phyloP scores from a whole-genome alignment of 345 rosid species.

The Jatropha curcas region DNA sequence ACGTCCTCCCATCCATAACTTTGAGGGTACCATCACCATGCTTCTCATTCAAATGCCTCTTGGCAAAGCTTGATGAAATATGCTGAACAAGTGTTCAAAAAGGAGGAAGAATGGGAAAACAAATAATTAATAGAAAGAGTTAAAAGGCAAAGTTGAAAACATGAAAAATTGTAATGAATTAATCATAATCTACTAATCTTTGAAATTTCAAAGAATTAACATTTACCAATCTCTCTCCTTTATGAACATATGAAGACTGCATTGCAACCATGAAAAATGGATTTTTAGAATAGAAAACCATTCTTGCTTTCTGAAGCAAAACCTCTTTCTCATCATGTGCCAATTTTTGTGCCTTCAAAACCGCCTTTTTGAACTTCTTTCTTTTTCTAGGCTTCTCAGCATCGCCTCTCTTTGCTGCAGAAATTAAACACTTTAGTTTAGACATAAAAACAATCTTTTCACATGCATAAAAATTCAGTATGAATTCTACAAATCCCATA shows the following conservation, averaged over 20 bases:
- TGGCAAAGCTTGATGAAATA: constrained; percentile 24
- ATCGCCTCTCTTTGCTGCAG: no score
- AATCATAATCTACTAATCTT: no score
- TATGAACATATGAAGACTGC: constrained; percentile 13
- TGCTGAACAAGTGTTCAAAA: no score
- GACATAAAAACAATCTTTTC: no score
- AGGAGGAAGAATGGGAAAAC: no score
- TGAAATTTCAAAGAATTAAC: neutral
- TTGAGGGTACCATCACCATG: neutral
- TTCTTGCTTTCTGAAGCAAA: neutral
- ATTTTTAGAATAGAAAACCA: constrained; percentile 4
- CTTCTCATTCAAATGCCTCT: neutral
- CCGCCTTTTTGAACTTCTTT: no score
- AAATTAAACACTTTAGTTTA: no score
- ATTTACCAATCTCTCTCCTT: neutral
- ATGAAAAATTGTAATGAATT: neutral
- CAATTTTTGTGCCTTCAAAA: no score
- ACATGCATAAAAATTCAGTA: no score
- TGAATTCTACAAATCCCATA: no score
- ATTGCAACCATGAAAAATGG: neutral
- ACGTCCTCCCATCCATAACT: constrained; percentile 2
- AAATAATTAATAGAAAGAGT: constrained; percentile 1
- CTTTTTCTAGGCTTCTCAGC: no score
- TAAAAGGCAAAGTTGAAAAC: neutral
- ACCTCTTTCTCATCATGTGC: neutral